phyloP scores from a whole-genome alignment of 345 rosid genomes.

The Moricandia arvensis region DNA sequence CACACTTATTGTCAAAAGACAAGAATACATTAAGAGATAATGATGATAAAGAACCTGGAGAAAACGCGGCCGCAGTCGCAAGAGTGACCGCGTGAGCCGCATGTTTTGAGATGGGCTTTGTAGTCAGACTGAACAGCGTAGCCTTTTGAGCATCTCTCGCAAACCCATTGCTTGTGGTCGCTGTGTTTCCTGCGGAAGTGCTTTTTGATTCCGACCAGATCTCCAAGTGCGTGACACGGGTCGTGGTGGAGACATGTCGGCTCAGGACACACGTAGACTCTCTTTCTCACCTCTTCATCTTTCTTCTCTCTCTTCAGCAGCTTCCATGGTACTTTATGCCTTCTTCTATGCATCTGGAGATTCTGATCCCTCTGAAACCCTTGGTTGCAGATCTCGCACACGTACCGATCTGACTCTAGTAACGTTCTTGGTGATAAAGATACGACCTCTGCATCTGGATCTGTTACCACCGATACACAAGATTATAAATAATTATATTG shows the following conservation, averaged over 20 bases:
- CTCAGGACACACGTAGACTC: constrained; percentile 93
- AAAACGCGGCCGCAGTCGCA: constrained; percentile 98
- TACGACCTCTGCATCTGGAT: constrained; percentile 97
- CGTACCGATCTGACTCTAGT: constrained; percentile 84
- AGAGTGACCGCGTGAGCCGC: constrained; percentile 95
- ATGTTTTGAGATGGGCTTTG: constrained; percentile 96
- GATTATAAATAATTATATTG: background rate
- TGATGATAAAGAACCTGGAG: constrained; percentile 55
- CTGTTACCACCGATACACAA: constrained; percentile 35
- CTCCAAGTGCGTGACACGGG: constrained; percentile 95
- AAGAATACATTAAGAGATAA: background rate
- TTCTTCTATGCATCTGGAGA: constrained; percentile 93
- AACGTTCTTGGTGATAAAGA: constrained; percentile 85
- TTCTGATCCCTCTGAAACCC: constrained; percentile 98
- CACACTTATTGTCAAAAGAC: background rate
- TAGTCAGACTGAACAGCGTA: constrained; percentile 97
- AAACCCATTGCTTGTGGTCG: constrained; percentile 88
- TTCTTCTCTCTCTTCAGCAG: constrained; percentile 76
- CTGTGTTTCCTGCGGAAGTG: constrained; percentile 92
- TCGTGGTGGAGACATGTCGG: constrained; percentile 89
- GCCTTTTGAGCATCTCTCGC: constrained; percentile 84
- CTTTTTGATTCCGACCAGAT: constrained; percentile 93
- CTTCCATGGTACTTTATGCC: constrained; percentile 99
- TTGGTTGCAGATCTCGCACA: constrained; percentile 97
- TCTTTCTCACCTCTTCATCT: constrained; percentile 58